Base-by-base conservation (phyloP, 768 basidiomycete genomes). In the Podaxis mareebaensis region DNA sequence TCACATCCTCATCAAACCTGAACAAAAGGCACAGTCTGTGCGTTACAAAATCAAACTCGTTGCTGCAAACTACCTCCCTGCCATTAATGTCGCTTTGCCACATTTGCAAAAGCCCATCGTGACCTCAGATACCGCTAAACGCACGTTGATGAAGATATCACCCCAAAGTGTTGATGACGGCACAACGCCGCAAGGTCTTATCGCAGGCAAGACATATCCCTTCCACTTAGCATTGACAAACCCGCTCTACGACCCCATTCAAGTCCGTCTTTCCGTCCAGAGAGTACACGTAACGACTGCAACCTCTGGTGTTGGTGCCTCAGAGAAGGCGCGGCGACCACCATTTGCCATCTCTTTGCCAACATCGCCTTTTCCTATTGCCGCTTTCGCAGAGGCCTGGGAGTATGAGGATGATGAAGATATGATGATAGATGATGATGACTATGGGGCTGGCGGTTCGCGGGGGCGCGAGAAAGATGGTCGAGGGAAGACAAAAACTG, bases 31-130 rank as follows among this genome's bases (percentile, higher is more conserved):
- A 0, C 93, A 95, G 68, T 95, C 93, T 17, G 90, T 92, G 40
- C 87, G 94, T 17, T 98, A 90, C 82, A 98, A 98, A 77, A 98
- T 99, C 77, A 99, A 99, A 75, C 88, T 99, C 56, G 93, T 96
- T 61, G 97, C 96, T 0, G 87, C 93, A 30, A 96, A 92, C 73
- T 99, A 99, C 75, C 81, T 99, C 15, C 97, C 97, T 0, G 85
- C 90, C 2, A 91, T 99, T 36, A 84, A 87, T 5, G 85, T 94
- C 39, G 75, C 83, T 40, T 79, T 93, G 38, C 90, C 91, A 22
- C 87, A 85, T 64, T 76, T 78, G 8, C 80, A 80, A 67, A 75
- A 79, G 66, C 66, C 74, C 55, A 70, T 76, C 52, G 75, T 76
- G 52, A 57, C 61, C 13, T 63, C 61, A 12, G 83, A 86, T 57